A percentile compares a stretch with the other conserved stretches of the same genome.
phyloP scores from a whole-genome alignment of 768 basidiomycete species.

The Lanmaoa rubissima region DNA sequence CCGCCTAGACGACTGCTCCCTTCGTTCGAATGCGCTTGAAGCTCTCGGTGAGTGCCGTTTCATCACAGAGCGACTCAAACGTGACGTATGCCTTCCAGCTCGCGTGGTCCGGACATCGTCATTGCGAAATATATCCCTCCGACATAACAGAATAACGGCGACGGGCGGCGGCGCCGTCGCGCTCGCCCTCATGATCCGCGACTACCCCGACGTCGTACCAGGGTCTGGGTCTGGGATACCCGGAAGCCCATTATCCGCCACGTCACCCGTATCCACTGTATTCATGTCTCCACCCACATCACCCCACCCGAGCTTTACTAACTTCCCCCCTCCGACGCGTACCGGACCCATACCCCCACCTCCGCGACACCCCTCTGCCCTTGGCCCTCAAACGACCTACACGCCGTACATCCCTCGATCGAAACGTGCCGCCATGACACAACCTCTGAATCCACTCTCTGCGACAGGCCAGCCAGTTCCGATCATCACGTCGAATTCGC shows the following conservation, averaged over 20 bases:
- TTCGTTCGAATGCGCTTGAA: conserved; percentile 75
- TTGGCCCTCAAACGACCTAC: conserved; percentile 66
- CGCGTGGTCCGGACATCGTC: conserved; percentile 81
- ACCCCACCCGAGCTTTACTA: conserved; percentile 30
- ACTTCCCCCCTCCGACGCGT: conserved; percentile 24
- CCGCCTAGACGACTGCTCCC: conserved; percentile 83
- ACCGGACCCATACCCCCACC: conserved; percentile 45
- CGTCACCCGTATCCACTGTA: conserved; percentile 13
- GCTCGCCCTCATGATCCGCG: conserved; percentile 92
- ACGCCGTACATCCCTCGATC: conserved; percentile 79
- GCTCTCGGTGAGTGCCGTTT: conserved; percentile 59
- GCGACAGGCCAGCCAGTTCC: conserved; percentile 53
- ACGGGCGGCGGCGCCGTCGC: conserved; percentile 90
- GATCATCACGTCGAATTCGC: conserved; percentile 64
- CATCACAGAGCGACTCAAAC: neutral
- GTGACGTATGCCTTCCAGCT: conserved; percentile 41
- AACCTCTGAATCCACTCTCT: conserved; percentile 38
- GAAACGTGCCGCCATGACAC: conserved; percentile 37
- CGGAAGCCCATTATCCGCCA: neutral
- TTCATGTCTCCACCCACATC: conserved; percentile 35
- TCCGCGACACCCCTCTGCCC: conserved; percentile 47
- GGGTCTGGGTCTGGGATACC: neutral
- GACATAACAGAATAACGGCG: conserved; percentile 82
- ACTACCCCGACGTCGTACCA: conserved; percentile 82
- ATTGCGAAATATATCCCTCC: conserved; percentile 84